Conservation (phyloP, 495 filamentous ascomycete species). For the Aspergillus leporis region DNA sequence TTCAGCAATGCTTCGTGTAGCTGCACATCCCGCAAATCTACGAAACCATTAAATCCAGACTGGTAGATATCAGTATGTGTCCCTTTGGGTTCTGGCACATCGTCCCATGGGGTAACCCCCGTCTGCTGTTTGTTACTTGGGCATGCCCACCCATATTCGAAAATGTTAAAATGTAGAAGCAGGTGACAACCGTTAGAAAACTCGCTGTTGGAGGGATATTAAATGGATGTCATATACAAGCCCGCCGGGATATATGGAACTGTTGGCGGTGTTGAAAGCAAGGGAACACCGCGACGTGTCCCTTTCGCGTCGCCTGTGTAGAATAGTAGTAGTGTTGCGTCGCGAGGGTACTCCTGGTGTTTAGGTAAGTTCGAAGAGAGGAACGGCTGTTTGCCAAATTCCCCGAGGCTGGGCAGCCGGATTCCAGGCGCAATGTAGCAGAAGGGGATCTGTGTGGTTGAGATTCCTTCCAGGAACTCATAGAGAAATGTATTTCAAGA, state of each 20-base stretch:
- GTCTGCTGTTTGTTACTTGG: not conserved
- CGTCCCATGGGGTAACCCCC: not conserved
- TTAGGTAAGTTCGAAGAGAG: slow-evolving; percentile 6
- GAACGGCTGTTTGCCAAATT: slow-evolving; percentile 12
- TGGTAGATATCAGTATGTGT: slow-evolving; percentile 12
- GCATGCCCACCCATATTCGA: slow-evolving; percentile 10
- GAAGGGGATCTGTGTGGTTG: slow-evolving; percentile 11
- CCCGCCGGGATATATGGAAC: not conserved
- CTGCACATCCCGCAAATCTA: slow-evolving; percentile 8
- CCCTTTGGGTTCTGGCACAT: slow-evolving; percentile 8
- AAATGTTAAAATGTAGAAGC: slow-evolving; percentile 13
- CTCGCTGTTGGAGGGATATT: not conserved
- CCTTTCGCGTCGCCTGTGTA: slow-evolving; percentile 9
- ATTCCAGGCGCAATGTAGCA: slow-evolving; percentile 16
- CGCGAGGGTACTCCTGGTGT: slow-evolving; percentile 8
- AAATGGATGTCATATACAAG: not conserved
- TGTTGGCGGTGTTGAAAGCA: not conserved
- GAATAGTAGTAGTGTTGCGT: slow-evolving; percentile 12
- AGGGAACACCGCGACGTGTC: not conserved
- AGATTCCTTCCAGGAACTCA: slow-evolving; percentile 2
- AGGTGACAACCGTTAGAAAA: slow-evolving; percentile 14
- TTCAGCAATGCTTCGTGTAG: slow-evolving; percentile 16
- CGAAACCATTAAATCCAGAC: slow-evolving; percentile 15
- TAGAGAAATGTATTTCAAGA: not conserved
- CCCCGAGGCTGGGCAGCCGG: slow-evolving; percentile 12